A percentile compares a stretch with the other conserved stretches of the same genome.
Conservation (phyloP, 495 filamentous ascomycete species). For the Xylaria flabelliformis region DNA sequence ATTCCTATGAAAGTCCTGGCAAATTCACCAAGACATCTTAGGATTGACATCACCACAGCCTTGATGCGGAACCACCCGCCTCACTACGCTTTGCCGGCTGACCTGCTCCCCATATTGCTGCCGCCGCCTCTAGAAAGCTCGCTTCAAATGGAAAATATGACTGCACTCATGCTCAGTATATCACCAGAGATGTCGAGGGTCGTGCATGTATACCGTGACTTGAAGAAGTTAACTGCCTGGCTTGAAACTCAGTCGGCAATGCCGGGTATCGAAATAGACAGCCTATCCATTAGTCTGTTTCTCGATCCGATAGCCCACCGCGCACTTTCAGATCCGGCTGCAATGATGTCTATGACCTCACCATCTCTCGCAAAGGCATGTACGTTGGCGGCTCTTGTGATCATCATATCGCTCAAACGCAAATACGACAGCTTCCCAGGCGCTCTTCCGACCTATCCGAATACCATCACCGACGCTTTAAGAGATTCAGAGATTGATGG, state of each 20-base stretch:
- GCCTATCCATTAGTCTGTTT: constrained; percentile 29
- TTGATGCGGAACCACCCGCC: constrained; percentile 26
- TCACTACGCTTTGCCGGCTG: constrained; percentile 30
- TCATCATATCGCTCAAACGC: constrained; percentile 26
- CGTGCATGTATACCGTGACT: constrained; percentile 21
- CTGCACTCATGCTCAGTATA: constrained; percentile 28
- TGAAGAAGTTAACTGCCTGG: constrained; percentile 27
- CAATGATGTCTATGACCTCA: constrained; percentile 15
- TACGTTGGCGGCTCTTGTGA: constrained; percentile 29
- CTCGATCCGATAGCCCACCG: constrained; percentile 30
- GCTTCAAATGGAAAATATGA: constrained; percentile 7
- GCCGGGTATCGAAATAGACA: constrained; percentile 26
- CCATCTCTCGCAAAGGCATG: constrained; percentile 19
- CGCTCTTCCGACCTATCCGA: constrained; percentile 23
- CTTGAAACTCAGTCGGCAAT: constrained; percentile 20
- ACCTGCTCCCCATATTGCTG: constrained; percentile 29
- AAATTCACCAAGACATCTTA: constrained; percentile 27
- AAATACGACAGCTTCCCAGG: constrained; percentile 28
- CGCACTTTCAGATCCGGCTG: constrained; percentile 23
- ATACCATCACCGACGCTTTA: constrained; percentile 25
- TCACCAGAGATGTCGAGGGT: constrained; percentile 30
- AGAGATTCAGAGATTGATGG: constrained; percentile 13
- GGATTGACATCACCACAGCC: constrained; percentile 30
- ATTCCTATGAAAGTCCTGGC: constrained; percentile 18
- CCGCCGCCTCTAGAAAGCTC: constrained; percentile 4